Percentiles rank a stretch among this genome's conserved stretches.
phyloP scores from a whole-genome alignment of 2,329 filamentous ascomycete genomes.

The Aspergillus sclerotialis region DNA sequence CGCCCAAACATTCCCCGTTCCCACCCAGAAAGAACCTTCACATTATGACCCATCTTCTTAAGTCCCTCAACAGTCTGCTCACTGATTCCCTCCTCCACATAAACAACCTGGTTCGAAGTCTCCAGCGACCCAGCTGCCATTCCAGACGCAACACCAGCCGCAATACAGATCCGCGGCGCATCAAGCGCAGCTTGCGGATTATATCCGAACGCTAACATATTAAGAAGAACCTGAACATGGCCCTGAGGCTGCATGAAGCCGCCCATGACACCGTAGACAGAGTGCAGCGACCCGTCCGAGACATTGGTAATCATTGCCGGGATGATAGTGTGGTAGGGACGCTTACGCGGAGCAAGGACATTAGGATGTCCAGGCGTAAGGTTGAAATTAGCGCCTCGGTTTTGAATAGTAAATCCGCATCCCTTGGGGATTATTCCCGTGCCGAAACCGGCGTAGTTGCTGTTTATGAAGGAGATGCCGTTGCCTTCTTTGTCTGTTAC shows the following conservation, averaged over 20 bases:
- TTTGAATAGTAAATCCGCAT: constrained; percentile 91
- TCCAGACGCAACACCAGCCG: constrained; percentile 59
- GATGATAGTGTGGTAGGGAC: constrained; percentile 97
- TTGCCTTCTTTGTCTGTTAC: constrained; percentile 77
- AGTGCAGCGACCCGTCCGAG: constrained; percentile 66
- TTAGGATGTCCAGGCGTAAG: constrained; percentile 69
- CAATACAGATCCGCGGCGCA: constrained; percentile 83
- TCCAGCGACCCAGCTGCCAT: too few relatives aligned
- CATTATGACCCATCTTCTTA: constrained; percentile 63
- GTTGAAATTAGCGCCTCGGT: constrained; percentile 81
- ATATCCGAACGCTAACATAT: constrained; percentile 74
- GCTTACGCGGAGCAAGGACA: constrained; percentile 68
- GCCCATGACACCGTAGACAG: constrained; percentile 93
- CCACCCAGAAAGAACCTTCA: constrained; percentile 61
- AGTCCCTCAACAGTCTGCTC: constrained; percentile 62
- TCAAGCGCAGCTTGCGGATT: constrained; percentile 85
- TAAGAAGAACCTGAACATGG: constrained; percentile 86
- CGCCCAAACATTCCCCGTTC: constrained; percentile 68
- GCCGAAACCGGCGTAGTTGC: constrained; percentile 81
- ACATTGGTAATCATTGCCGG: constrained; percentile 80
- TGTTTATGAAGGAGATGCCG: constrained; percentile 94
- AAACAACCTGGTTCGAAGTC: constrained; percentile 58
- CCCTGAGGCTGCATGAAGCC: constrained; percentile 98
- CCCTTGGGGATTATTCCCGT: constrained; percentile 76
- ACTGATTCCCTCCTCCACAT: constrained; percentile 74